A percentile compares a stretch with the other conserved stretches of the same genome.
Evolutionary conservation across 371 early-diverging fungal species (phyloP).

Genomic region (Mucor piriformis): DNA sequence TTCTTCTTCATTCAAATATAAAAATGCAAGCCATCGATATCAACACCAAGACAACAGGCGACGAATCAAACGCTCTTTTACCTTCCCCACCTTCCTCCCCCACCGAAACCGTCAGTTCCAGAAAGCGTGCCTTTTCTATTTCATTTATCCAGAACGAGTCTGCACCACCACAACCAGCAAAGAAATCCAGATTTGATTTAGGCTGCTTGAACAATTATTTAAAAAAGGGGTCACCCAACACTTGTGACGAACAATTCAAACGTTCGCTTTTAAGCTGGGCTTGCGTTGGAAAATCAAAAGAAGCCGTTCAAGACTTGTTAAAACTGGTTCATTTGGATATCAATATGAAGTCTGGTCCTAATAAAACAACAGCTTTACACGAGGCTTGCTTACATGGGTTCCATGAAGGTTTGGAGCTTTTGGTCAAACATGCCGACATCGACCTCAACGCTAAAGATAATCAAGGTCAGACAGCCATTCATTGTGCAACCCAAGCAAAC

Average conservation of each 20-base stretch:
- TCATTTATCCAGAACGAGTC: slow-evolving; percentile 21
- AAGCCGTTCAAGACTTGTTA: slow-evolving; percentile 27
- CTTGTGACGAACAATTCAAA: slow-evolving; percentile 24
- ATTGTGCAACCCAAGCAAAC: slow-evolving; percentile 39
- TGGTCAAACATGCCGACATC: slow-evolving; percentile 34
- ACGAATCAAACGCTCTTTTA: not conserved
- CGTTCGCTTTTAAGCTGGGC: slow-evolving; percentile 41
- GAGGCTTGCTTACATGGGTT: slow-evolving; percentile 42
- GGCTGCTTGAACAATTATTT: slow-evolving; percentile 26
- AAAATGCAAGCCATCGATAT: slow-evolving; percentile 15
- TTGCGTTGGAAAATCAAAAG: slow-evolving; percentile 35
- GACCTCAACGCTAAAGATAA: slow-evolving; percentile 30
- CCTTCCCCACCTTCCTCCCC: slow-evolving; percentile 44
- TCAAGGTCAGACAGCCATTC: slow-evolving; percentile 35
- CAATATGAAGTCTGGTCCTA: slow-evolving; percentile 30
- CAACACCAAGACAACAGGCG: not conserved
- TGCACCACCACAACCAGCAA: slow-evolving; percentile 1
- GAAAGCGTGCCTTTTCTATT: slow-evolving; percentile 34
- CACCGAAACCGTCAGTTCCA: slow-evolving; percentile 11
- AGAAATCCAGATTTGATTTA: slow-evolving; percentile 20
- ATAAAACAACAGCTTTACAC: slow-evolving; percentile 44
- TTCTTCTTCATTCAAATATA: not conserved
- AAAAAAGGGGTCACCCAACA: slow-evolving; percentile 28
- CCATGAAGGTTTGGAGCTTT: slow-evolving; percentile 25
- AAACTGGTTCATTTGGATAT: slow-evolving; percentile 32